Percentiles rank a stretch among this genome's conserved stretches.
Evolutionary conservation across 2,329 filamentous ascomycete species (phyloP).

Genomic region (Colletotrichum abscissum): DNA sequence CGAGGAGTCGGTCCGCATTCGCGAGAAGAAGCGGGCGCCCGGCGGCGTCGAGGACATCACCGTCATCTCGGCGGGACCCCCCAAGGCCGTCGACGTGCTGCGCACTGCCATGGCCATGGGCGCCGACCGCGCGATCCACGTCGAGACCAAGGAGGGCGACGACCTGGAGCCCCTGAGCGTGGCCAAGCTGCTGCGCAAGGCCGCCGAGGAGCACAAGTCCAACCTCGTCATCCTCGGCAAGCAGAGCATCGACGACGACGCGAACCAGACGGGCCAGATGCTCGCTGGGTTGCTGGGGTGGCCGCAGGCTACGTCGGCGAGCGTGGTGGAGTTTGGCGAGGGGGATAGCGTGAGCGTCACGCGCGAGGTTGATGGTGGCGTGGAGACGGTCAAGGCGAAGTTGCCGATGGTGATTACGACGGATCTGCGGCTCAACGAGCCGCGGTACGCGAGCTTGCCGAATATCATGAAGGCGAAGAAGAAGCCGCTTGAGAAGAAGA

Average conservation of each 20-base stretch:
- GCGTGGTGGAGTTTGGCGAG: constrained; percentile 80
- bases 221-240: constrained; percentile 96
- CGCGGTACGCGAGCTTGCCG: constrained; percentile 91
- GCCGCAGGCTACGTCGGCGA: constrained; percentile 95
- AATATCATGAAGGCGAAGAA: constrained; percentile 99
- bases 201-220: constrained; percentile 85
- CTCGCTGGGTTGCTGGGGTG: constrained; percentile 91
- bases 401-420: constrained; percentile 96
- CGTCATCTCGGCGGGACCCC: constrained; percentile 86
- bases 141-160: constrained; percentile 80
- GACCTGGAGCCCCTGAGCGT: constrained; percentile 91
- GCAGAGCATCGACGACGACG: constrained; percentile 98
- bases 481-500: constrained; percentile 97
- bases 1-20: constrained; percentile 94
- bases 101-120: constrained; percentile 99
- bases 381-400: constrained; percentile 87
- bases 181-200: constrained; percentile 86
- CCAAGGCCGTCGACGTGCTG: constrained; percentile 88
- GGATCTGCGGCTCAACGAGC: constrained; percentile 93
- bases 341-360: constrained; percentile 80
- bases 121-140: constrained; percentile 90
- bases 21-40: constrained; percentile 81
- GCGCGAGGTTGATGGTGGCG: constrained; percentile 94
- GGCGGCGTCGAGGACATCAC: constrained; percentile 90
- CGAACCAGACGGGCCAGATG: constrained; percentile 97